Evolutionary conservation across 2,329 filamentous ascomycete genomes (phyloP).

Genomic region (Sphaerulina musiva): DNA sequence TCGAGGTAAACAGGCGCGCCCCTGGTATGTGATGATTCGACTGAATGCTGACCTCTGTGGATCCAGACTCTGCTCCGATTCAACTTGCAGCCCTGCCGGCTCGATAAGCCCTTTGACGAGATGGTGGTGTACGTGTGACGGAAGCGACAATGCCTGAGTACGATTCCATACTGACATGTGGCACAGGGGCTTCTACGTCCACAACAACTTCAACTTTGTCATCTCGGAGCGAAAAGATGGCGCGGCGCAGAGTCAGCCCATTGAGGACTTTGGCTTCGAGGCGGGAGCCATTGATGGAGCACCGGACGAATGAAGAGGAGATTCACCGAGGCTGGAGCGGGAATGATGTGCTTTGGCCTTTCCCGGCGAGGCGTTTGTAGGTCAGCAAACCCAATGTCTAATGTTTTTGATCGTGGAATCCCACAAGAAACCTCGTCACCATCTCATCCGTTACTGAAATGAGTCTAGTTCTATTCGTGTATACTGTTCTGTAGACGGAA

Average conservation of each 20-base stretch:
- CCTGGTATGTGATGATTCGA: neutral
- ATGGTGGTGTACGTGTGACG: conserved; percentile 23
- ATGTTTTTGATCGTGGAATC: neutral
- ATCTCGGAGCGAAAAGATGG: conserved; percentile 27
- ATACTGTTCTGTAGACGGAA: neutral
- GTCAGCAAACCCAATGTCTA: neutral
- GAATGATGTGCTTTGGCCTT: neutral
- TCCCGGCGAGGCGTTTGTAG: neutral
- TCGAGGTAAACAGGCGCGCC: conserved; percentile 30
- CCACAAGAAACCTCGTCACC: neutral
- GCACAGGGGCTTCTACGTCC: conserved; percentile 32
- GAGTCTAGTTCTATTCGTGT: neutral
- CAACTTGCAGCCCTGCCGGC: conserved; percentile 35
- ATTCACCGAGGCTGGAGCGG: neutral
- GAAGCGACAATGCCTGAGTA: no score
- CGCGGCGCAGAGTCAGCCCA: neutral
- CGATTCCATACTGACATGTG: no score
- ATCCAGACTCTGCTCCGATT: conserved; percentile 33
- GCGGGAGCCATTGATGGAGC: conserved; percentile 20
- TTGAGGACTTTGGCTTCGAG: conserved; percentile 3
- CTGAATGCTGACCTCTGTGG: neutral
- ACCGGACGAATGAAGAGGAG: conserved; percentile 10
- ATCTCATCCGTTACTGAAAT: neutral
- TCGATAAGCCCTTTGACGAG: conserved; percentile 35
- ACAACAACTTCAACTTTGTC: conserved; percentile 36